These are phyloP conservation scores for Aciculosporium take DNA, from an alignment of 2,329 filamentous ascomycete genomes.

Conservation along the genomic window DNA sequence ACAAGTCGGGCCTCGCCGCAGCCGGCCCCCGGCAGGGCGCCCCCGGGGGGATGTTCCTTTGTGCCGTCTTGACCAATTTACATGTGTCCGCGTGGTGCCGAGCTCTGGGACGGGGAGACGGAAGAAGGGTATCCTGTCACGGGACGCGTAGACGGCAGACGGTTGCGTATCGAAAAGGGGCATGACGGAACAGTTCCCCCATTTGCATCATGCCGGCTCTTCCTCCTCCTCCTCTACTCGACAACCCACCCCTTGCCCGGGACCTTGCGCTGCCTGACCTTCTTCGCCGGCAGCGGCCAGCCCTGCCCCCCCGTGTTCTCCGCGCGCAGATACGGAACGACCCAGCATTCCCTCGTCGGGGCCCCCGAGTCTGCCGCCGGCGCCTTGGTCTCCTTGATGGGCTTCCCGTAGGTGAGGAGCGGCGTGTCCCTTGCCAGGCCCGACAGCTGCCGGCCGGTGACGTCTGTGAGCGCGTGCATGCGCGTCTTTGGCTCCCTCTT, in stretches of 20 bases:
- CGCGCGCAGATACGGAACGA: slow-evolving; percentile 61
- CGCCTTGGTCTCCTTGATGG: slow-evolving; percentile 63
- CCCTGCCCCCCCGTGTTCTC: slow-evolving; percentile 54
- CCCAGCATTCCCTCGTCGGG: slow-evolving; percentile 59
- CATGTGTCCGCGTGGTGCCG: too few relatives aligned
- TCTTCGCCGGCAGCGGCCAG: slow-evolving; percentile 77
- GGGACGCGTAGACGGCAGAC: too few relatives aligned
- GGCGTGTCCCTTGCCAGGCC: slow-evolving; percentile 74
- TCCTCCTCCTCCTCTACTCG: slow-evolving; percentile 23
- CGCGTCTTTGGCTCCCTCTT: slow-evolving; percentile 55
- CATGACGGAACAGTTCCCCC: too few relatives aligned
- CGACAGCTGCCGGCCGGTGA: slow-evolving; percentile 62
- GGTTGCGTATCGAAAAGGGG: too few relatives aligned
- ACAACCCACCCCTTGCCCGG: slow-evolving; percentile 61
- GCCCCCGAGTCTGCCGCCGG: slow-evolving; percentile 20
- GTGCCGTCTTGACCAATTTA: too few relatives aligned
- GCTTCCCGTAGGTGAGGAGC: slow-evolving; percentile 73
- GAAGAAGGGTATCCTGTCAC: too few relatives aligned
- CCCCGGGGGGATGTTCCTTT: too few relatives aligned
- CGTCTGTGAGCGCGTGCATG: slow-evolving; percentile 75
- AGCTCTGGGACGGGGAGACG: too few relatives aligned
- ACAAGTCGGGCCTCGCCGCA: slow-evolving; percentile 50
- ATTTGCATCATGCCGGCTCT: background rate
- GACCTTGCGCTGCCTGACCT: slow-evolving; percentile 67
- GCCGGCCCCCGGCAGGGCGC: too few relatives aligned